Evolutionary conservation across 441 rosid species (phyloP).

Genomic region (Dalechampia spathulata): DNA sequence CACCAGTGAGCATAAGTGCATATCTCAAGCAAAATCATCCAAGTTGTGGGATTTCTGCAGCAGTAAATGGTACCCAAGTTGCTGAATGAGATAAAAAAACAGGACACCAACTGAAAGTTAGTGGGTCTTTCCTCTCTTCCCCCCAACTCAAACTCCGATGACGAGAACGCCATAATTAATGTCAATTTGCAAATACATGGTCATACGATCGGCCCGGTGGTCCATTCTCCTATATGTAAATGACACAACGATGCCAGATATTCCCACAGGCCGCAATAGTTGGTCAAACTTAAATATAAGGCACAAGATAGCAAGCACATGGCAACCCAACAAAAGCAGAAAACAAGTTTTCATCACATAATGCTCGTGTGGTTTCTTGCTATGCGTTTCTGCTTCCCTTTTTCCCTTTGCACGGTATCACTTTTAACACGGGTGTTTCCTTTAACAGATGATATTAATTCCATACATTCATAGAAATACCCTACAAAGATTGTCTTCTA

Average conservation of each 20-base stretch:
- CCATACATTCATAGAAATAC: too few relatives aligned
- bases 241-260: neutral
- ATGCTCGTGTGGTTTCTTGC: neutral
- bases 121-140: neutral
- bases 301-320: neutral
- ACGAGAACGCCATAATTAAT: neutral
- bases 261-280: neutral
- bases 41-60: neutral
- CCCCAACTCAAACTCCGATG: neutral
- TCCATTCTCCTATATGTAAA: slow-evolving; percentile 1
- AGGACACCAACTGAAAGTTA: neutral
- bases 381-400: neutral
- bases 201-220: neutral
- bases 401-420: too few relatives aligned
- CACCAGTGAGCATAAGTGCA: too few relatives aligned
- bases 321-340: neutral
- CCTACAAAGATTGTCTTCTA: too few relatives aligned
- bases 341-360: neutral
- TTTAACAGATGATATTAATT: too few relatives aligned
- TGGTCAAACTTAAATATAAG: neutral
- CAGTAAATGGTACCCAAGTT: neutral
- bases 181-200: neutral
- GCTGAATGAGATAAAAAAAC: neutral
- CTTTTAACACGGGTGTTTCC: too few relatives aligned
- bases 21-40: too few relatives aligned